These are phyloP conservation scores for Thermoascus crustaceus DNA, from an alignment of 2,329 filamentous ascomycete species.

Conservation along the genomic window DNA sequence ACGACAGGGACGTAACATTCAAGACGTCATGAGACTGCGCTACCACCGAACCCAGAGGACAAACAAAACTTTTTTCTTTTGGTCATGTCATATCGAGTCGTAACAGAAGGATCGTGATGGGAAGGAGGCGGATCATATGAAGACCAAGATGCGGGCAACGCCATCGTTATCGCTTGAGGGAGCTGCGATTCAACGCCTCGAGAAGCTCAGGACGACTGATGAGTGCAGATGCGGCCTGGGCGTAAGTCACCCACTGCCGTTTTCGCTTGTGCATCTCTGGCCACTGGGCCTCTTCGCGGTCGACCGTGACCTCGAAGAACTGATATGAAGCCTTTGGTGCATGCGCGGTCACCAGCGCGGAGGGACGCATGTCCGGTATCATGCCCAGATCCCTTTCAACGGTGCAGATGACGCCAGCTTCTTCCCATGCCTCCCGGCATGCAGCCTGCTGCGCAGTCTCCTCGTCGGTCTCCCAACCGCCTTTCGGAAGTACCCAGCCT, in stretches of 20 bases:
- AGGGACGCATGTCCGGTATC: conserved; percentile 69
- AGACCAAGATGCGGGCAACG: conserved; percentile 1
- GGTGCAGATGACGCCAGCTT: conserved; percentile 82
- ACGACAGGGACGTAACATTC: too few species aligned
- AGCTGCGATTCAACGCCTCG: conserved; percentile 76
- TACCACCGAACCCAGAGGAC: not conserved
- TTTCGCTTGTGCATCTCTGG: conserved; percentile 88
- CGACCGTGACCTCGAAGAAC: conserved; percentile 72
- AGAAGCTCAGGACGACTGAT: conserved; percentile 74
- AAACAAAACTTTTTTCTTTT: conserved; percentile 8
- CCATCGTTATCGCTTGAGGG: conserved; percentile 46
- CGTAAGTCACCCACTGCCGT: conserved; percentile 81
- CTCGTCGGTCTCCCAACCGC: conserved; percentile 95
- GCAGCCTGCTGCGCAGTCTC: conserved; percentile 74
- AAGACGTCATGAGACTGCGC: not conserved
- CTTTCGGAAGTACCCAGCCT: conserved; percentile 95
- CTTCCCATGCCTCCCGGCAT: conserved; percentile 92
- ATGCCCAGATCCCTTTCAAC: conserved; percentile 79
- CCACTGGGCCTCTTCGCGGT: conserved; percentile 78
- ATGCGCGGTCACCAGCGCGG: conserved; percentile 43
- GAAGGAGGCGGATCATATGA: not conserved
- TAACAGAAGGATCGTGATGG: conserved; percentile 7
- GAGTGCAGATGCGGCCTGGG: conserved; percentile 70
- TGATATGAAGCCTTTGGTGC: conserved; percentile 60
- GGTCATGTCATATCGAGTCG: conserved; percentile 10